Conservation (phyloP, 176 grass and related monocot genomes). For the Microstegium vimineum region DNA sequence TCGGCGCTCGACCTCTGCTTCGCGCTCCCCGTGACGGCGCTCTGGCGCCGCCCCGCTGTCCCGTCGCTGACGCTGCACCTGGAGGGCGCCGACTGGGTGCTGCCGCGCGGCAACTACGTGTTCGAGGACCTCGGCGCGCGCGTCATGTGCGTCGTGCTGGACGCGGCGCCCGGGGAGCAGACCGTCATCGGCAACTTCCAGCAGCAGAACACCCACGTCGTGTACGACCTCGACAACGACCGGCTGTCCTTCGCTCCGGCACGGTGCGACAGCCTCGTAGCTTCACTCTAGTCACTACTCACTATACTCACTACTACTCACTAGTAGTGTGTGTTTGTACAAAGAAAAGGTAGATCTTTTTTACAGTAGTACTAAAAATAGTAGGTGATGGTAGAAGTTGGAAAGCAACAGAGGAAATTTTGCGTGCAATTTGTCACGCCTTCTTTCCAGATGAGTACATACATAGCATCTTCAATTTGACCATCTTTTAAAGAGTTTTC, state of each 20-base stretch:
- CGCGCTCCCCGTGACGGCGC: conserved; percentile 26
- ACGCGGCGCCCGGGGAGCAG: conserved; percentile 45
- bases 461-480: neutral
- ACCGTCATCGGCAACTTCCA: conserved; percentile 86
- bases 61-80: conserved; percentile 79
- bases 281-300: neutral
- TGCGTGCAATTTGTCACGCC: neutral
- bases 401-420: neutral
- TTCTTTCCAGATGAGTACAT: neutral
- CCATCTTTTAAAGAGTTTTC: neutral
- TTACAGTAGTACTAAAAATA: neutral
- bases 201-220: conserved; percentile 87
- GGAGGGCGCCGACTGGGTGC: conserved; percentile 70
- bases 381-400: neutral
- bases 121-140: conserved; percentile 36
- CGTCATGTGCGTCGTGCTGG: conserved; percentile 69
- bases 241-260: conserved; percentile 65
- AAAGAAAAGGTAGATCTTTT: neutral
- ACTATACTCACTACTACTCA: no score
- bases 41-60: conserved; percentile 29
- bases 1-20: conserved; percentile 70
- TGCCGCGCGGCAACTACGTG: conserved; percentile 69
- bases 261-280: conserved; percentile 51
- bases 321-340: neutral
- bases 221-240: conserved; percentile 65